Evolutionary conservation across 257 asterid species (phyloP).

Genomic region (Phtheirospermum japonicum): DNA sequence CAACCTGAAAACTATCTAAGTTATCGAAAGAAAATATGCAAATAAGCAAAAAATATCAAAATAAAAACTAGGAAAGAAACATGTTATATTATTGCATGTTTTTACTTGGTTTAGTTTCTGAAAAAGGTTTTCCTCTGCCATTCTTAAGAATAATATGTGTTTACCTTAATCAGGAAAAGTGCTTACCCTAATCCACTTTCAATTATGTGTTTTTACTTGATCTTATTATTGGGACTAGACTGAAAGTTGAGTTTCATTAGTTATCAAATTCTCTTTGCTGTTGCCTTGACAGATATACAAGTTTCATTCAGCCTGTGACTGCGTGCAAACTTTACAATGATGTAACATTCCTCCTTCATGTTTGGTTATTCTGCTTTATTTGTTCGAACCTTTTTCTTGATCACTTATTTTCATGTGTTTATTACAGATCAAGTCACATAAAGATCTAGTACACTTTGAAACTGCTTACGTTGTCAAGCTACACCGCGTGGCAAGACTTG

Average conservation of each 20-base stretch:
- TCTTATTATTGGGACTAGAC: neutral
- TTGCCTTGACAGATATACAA: constrained; percentile 73
- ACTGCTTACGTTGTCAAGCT: constrained; percentile 97
- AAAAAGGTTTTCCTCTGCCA: neutral
- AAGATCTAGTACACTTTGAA: constrained; percentile 93
- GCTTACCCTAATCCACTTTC: neutral
- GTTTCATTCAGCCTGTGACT: constrained; percentile 94
- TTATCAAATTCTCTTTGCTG: constrained; percentile 23
- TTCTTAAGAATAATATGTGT: constrained; percentile 10
- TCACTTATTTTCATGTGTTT: constrained; percentile 20
- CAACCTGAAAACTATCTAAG: no score
- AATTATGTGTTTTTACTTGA: constrained; percentile 7
- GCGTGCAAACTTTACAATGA: constrained; percentile 93
- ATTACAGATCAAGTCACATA: constrained; percentile 80
- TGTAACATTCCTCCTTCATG: constrained; percentile 43
- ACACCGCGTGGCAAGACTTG: constrained; percentile 92
- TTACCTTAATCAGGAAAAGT: neutral
- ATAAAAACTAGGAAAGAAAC: no score
- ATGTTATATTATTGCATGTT: neutral
- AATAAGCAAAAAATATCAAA: no score
- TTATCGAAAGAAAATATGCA: no score
- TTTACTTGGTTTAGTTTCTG: neutral
- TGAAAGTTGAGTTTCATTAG: neutral
- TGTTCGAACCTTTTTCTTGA: neutral
- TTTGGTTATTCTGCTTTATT: constrained; percentile 11